These are phyloP conservation scores for Diplodia mutila DNA, from an alignment of 2,329 filamentous ascomycete species.

Conservation along the genomic window DNA sequence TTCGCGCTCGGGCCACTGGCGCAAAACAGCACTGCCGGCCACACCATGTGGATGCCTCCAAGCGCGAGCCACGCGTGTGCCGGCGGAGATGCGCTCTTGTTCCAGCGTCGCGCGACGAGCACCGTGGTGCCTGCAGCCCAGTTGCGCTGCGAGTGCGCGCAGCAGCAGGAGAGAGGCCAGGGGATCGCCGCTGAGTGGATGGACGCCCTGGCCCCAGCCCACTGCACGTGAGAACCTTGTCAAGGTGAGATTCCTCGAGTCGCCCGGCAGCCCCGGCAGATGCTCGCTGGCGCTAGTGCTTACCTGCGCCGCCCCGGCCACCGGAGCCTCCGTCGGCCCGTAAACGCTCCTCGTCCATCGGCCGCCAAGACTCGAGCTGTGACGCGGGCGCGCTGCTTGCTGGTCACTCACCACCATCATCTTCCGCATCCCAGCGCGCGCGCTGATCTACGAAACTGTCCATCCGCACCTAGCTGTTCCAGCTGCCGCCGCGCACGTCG, in stretches of 20 bases:
- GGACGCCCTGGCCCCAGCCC: not conserved
- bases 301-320: not conserved
- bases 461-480: not conserved
- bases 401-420: not conserved
- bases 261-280: not conserved
- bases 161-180: not conserved
- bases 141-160: not conserved
- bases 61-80: not conserved
- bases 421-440: not conserved
- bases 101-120: not conserved
- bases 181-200: not conserved
- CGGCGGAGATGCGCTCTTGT: not conserved
- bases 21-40: not conserved
- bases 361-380: constrained; percentile 7
- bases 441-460: not conserved
- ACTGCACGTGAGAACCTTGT: not conserved
- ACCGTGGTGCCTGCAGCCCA: not conserved
- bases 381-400: constrained; percentile 1
- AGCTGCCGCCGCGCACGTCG: not conserved
- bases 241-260: not conserved
- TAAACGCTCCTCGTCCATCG: not conserved
- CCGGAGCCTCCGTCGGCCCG: constrained; percentile 13
- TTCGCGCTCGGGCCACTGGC: constrained; percentile 12
- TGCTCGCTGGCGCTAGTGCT: not conserved
- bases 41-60: constrained; percentile 6